Percentiles rank a stretch among this genome's conserved stretches.
These are phyloP conservation scores for Fusarium haematococcum DNA, from an alignment of 2,329 filamentous ascomycete species.

Conservation along the genomic window DNA sequence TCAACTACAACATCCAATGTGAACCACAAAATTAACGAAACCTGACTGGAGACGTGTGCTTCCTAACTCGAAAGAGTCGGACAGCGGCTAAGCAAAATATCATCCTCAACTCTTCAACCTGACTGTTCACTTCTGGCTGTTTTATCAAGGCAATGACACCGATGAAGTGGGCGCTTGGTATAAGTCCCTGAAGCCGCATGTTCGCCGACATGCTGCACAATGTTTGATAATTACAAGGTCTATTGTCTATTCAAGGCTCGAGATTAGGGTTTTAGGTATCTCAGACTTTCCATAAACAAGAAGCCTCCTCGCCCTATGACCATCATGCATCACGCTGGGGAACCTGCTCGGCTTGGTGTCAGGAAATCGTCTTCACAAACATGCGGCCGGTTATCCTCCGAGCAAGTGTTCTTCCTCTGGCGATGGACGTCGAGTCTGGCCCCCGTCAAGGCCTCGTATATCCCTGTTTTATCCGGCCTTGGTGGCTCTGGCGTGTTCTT, in stretches of 20 bases:
- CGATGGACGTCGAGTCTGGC: constrained; percentile 21
- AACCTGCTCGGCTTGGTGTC: constrained; percentile 15
- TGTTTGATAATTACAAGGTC: neutral
- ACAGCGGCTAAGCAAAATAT: neutral
- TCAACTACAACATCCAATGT: no score
- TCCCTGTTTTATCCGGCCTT: constrained; percentile 29
- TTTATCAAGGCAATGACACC: neutral
- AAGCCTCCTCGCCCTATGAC: neutral
- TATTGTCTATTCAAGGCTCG: neutral
- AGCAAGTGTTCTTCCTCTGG: constrained; percentile 42
- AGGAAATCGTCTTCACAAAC: constrained; percentile 44
- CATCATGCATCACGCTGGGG: constrained; percentile 6
- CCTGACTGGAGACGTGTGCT: neutral
- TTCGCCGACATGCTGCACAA: neutral
- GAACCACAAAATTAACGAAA: neutral
- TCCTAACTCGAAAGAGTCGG: neutral
- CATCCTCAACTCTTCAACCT: neutral
- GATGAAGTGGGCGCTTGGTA: neutral
- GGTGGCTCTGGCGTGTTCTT: constrained; percentile 32
- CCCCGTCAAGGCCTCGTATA: constrained; percentile 42
- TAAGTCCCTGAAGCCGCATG: neutral
- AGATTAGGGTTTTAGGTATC: constrained; percentile 6
- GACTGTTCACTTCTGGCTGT: neutral
- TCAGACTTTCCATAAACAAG: neutral
- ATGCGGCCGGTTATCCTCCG: constrained; percentile 50